Conservation (phyloP, 768 basidiomycete genomes). For the Mycena galopus region DNA sequence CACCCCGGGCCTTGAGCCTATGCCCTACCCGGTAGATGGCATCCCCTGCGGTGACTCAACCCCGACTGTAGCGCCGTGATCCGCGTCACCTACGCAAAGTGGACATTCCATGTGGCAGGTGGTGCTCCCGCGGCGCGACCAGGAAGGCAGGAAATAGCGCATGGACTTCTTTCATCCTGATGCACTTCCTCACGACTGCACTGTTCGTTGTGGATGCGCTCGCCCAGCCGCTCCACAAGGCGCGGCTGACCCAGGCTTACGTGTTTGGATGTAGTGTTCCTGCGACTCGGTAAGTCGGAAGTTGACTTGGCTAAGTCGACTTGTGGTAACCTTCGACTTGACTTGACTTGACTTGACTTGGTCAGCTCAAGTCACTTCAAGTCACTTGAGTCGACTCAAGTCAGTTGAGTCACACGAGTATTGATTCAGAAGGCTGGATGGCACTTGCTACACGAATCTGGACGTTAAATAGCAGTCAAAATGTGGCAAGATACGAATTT, state of each 20-base stretch:
- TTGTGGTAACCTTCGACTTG: no score
- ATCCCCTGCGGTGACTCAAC: neutral
- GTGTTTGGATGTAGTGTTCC: no score
- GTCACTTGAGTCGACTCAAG: no score
- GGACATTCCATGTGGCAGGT: conserved; percentile 54
- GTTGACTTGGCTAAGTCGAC: no score
- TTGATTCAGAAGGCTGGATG: no score
- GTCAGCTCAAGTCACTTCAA: no score
- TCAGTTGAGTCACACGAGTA: no score
- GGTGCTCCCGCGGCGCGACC: conserved; percentile 61
- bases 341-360: no score
- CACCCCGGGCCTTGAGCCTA: neutral
- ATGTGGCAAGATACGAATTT: no score
- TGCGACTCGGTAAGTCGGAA: no score
- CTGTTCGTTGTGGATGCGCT: conserved; percentile 57
- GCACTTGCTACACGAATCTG: no score
- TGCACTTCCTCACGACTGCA: conserved; percentile 69
- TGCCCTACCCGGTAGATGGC: neutral
- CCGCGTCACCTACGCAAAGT: conserved; percentile 17
- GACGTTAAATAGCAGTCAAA: no score
- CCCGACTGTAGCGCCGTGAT: conserved; percentile 10
- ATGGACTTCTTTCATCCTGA: conserved; percentile 72
- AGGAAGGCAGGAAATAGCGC: conserved; percentile 60
- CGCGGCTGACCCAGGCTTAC: conserved; percentile 59
- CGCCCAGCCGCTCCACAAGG: conserved; percentile 52